Evolutionary conservation across 352 stramenopile species (phyloP).

Genomic region (Globisporangium barbulae): DNA sequence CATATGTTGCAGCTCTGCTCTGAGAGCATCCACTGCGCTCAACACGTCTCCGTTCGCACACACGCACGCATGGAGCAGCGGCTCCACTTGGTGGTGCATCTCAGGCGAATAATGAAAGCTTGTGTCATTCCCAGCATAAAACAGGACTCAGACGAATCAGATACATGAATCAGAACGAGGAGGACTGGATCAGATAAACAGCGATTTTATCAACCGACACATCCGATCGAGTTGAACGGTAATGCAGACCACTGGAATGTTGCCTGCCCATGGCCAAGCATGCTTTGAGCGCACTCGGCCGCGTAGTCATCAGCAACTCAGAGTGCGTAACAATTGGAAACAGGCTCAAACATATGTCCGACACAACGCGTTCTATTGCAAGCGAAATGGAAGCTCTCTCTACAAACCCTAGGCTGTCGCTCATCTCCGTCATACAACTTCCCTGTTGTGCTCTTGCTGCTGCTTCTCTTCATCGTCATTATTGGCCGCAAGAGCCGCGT

Average conservation of each 20-base stretch:
- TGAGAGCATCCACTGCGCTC: background rate
- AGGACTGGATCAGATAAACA: background rate
- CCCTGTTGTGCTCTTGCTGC: conserved; percentile 1
- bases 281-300: too few relatives aligned
- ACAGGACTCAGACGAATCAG: conserved; percentile 4
- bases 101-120: background rate
- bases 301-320: too few relatives aligned
- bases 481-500: background rate
- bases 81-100: background rate
- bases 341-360: background rate
- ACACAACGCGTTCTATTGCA: background rate
- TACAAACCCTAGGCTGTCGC: background rate
- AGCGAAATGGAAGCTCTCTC: background rate
- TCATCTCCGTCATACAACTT: conserved; percentile 1
- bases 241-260: too few relatives aligned
- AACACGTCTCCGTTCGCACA: background rate
- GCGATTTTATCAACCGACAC: background rate
- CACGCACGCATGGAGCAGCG: background rate
- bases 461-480: conserved; percentile 5
- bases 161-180: background rate
- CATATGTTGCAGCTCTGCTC: background rate
- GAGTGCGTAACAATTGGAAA: background rate
- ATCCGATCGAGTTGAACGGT: background rate
- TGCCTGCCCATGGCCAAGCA: too few relatives aligned
- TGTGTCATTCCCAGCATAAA: background rate